A percentile compares a stretch with the other conserved stretches of the same genome.
Evolutionary conservation across 164 flowering plant species (phyloP).

Genomic region (Stephania cephalantha): DNA sequence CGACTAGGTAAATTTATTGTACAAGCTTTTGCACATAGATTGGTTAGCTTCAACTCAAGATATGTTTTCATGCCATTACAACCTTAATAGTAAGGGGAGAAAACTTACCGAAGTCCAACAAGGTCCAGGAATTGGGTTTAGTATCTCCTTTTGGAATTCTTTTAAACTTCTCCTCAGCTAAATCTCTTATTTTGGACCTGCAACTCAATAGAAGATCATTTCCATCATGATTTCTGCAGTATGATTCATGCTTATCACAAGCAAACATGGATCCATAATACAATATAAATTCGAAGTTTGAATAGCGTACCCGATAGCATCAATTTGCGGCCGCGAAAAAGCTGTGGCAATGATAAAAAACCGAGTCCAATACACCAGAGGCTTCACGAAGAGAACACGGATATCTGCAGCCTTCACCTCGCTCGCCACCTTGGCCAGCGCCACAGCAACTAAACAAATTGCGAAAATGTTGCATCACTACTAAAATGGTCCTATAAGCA

Average conservation of each 20-base stretch:
- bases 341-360: constrained; percentile 95
- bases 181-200: constrained; percentile 69
- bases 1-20: not conserved
- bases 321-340: constrained; percentile 90
- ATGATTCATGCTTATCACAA: not conserved
- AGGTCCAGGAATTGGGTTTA: constrained; percentile 92
- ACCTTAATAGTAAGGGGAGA: not conserved
- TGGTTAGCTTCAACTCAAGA: not conserved
- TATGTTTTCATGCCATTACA: not conserved
- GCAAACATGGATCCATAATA: not conserved
- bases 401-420: constrained; percentile 94
- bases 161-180: constrained; percentile 71
- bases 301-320: constrained; percentile 72
- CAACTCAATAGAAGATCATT: constrained; percentile 11
- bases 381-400: constrained; percentile 90
- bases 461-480: constrained; percentile 12
- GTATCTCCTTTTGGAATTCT: constrained; percentile 67
- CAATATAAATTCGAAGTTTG: not conserved
- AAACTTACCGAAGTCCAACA: constrained; percentile 80
- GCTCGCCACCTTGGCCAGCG: constrained; percentile 80
- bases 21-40: not conserved
- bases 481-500: not conserved
- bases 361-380: constrained; percentile 93
- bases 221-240: not conserved
- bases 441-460: constrained; percentile 71